These are phyloP conservation scores for Myriosclerotinia curreyana DNA, from an alignment of 2,329 filamentous ascomycete genomes.

Conservation along the genomic window DNA sequence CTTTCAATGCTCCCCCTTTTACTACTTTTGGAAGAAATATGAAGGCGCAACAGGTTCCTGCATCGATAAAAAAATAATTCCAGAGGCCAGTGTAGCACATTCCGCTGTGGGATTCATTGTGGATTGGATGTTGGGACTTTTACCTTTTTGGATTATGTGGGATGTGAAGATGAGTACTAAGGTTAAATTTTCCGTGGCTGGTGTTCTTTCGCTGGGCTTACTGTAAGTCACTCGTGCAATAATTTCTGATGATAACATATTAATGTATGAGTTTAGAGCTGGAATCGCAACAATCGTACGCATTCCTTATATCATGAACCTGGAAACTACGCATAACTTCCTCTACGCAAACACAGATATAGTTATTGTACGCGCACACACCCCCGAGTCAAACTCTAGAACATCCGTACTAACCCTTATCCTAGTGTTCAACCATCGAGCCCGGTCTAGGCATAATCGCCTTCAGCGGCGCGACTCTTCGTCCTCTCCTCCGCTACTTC, in stretches of 20 bases:
- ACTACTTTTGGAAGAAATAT: slow-evolving; percentile 48
- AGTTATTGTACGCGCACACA: slow-evolving; percentile 17
- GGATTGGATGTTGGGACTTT: slow-evolving; percentile 52
- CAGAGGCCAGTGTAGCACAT: slow-evolving; percentile 52
- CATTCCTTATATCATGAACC: slow-evolving; percentile 30
- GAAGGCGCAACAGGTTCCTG: slow-evolving; percentile 38
- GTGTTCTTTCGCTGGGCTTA: slow-evolving; percentile 56
- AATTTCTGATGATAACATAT: background rate
- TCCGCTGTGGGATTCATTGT: slow-evolving; percentile 44
- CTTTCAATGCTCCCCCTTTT: slow-evolving; percentile 53
- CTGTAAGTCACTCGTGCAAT: slow-evolving; percentile 35
- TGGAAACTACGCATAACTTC: slow-evolving; percentile 30
- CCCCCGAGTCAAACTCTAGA: background rate
- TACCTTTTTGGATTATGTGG: slow-evolving; percentile 54
- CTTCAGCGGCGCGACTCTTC: slow-evolving; percentile 48
- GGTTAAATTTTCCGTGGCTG: slow-evolving; percentile 51
- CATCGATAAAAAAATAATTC: slow-evolving; percentile 46
- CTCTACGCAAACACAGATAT: slow-evolving; percentile 29
- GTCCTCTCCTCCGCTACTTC: slow-evolving; percentile 43
- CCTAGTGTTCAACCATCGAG: slow-evolving; percentile 49
- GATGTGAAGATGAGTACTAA: slow-evolving; percentile 52
- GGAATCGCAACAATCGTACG: slow-evolving; percentile 32
- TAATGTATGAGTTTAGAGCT: slow-evolving; percentile 26
- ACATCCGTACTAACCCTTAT: slow-evolving; percentile 38
- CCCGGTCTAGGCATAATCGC: slow-evolving; percentile 49